Conservation (phyloP, 78 protist genomes). For the Dictyostelium capitatum region DNA sequence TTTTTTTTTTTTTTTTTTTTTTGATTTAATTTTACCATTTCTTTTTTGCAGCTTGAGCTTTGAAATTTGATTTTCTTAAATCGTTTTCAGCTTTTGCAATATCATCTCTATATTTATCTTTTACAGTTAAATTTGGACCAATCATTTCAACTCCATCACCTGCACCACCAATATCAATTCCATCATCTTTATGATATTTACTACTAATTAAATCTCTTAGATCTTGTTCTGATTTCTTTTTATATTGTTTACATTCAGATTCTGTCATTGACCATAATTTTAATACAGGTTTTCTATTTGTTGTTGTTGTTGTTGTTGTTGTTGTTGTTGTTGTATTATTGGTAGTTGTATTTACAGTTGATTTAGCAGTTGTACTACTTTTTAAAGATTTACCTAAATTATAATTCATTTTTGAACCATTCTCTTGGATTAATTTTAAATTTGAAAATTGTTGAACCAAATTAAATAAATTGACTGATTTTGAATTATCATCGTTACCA, state of each 20-base stretch:
- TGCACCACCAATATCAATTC: neutral
- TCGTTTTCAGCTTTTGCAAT: conserved; percentile 35
- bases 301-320: neutral
- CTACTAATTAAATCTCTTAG: conserved; percentile 50
- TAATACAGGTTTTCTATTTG: neutral
- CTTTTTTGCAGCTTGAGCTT: neutral
- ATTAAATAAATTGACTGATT: neutral
- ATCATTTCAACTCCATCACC: neutral
- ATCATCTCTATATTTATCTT: conserved; percentile 43
- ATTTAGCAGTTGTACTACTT: neutral
- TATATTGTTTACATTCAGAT: conserved; percentile 39
- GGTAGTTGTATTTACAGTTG: neutral
- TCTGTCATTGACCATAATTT: conserved; percentile 60
- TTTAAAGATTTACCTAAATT: neutral
- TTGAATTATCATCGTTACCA: neutral
- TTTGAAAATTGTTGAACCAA: neutral
- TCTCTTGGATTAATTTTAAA: neutral
- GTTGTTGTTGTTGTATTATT: neutral
- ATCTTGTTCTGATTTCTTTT: conserved; percentile 18
- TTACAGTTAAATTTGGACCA: conserved; percentile 3
- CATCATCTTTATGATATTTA: conserved; percentile 19
- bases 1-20: neutral
- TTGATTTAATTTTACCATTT: neutral
- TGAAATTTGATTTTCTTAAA: conserved; percentile 16
- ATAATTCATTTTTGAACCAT: conserved; percentile 39